Conservation (phyloP, 108 stramenopile genomes). For the Cyclotella choctawhatcheeana region DNA sequence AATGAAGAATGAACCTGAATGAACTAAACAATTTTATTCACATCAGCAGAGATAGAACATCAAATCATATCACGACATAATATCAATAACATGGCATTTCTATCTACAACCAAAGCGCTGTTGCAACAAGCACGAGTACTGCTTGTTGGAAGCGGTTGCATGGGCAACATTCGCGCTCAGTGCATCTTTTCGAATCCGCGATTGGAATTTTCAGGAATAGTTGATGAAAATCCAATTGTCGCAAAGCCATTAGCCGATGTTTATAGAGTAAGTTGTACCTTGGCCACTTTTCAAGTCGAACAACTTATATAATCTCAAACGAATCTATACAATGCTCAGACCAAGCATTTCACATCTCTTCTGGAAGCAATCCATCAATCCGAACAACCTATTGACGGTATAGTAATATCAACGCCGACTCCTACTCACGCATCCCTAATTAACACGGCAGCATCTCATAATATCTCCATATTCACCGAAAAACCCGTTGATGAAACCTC, state of each 20-base stretch:
- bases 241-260: slow-evolving; percentile 42
- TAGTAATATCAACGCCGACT: slow-evolving; percentile 69
- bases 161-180: slow-evolving; percentile 69
- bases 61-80: background rate
- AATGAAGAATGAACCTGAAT: no score
- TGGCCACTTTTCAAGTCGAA: no score
- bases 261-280: slow-evolving; percentile 42
- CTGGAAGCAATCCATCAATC: slow-evolving; percentile 22
- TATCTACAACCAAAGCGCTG: slow-evolving; percentile 5
- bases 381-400: slow-evolving; percentile 44
- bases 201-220: slow-evolving; percentile 59
- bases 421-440: slow-evolving; percentile 58
- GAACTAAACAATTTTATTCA: no score
- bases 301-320: no score
- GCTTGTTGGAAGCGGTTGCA: slow-evolving; percentile 65
- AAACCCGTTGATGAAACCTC: slow-evolving; percentile 78
- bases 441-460: slow-evolving; percentile 40
- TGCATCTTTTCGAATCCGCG: slow-evolving; percentile 61
- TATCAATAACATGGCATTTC: slow-evolving; percentile 7
- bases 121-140: slow-evolving; percentile 24
- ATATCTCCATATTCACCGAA: slow-evolving; percentile 59
- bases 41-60: no score
- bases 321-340: background rate
- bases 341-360: slow-evolving; percentile 16
- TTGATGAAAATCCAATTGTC: slow-evolving; percentile 52